Evolutionary conservation across 2,329 filamentous ascomycete species (phyloP), one percentile per base, ranked within the genome.

Genomic region (Amesomyces nigricolor): DNA sequence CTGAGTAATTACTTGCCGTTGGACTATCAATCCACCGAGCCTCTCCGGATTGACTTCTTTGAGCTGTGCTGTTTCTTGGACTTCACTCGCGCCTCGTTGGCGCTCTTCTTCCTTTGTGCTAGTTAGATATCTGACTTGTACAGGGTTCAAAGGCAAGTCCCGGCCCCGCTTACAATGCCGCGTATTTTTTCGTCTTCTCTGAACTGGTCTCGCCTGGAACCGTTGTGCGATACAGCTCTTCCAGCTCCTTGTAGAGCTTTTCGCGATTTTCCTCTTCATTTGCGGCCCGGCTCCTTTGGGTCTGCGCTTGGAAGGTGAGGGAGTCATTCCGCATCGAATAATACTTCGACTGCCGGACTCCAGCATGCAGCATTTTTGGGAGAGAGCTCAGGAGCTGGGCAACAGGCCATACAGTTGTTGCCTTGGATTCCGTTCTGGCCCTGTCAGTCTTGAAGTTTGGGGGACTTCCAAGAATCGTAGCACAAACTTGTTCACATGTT

Each of bases 401-500:
- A 3, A 81, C 64, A 1, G 75, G 60, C 73, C 80, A 83, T 11
- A 69, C 71, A 0, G 80, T 81, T 45, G 75, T 78, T 19, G 80
- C 81, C 61, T 83, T 84, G 49, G 74, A 78, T 67, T 84, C 81
- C 0, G 81, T 84, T 58, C 80, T 83, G 61, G n/a, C 32, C 6
- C 16, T 32, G 63, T 58, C 47, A 61, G 47, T 32, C 45, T 17
- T 29, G 5, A 14, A 14, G 39, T 11, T 48, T 38, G 30, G 8
- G 53, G 17, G 16, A 52, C 29, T 32, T 11, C 19, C 8, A 6
- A 29, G 6, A 45, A 49, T 32, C 10, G 10, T 29, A 32, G 1
- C 29, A 66, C 75, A 51, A 63, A 83, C 81, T 83, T 84, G 64
- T 84, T 84, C 32, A 83, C 80, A 63, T 84, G 79, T 61, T 84